These are phyloP conservation scores for Botrytis squamosa DNA, from an alignment of 2,329 filamentous ascomycete genomes.

Conservation along the genomic window DNA sequence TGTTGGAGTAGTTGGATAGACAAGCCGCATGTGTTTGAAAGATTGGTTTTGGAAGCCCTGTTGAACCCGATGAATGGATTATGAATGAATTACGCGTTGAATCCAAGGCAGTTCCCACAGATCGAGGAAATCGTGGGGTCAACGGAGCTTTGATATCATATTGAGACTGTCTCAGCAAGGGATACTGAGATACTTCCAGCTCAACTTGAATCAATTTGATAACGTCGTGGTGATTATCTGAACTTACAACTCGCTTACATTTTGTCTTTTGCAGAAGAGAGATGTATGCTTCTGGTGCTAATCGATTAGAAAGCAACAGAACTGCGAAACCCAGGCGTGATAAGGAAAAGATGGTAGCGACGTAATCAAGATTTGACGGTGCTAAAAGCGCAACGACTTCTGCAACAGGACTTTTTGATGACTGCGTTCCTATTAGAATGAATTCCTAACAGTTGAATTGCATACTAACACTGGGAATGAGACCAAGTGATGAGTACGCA, in stretches of 20 bases:
- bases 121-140: conserved; percentile 23
- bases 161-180: conserved; percentile 26
- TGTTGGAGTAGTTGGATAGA: conserved; percentile 39
- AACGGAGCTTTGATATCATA: conserved; percentile 23
- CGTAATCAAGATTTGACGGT: conserved; percentile 47
- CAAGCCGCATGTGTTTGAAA: conserved; percentile 46
- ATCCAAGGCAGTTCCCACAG: conserved; percentile 15
- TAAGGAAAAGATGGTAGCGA: conserved; percentile 53
- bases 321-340: conserved; percentile 52
- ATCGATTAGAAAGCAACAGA: conserved; percentile 53
- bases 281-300: conserved; percentile 51
- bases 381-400: conserved; percentile 30
- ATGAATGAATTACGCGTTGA: conserved; percentile 31
- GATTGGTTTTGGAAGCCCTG: conserved; percentile 60
- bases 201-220: conserved; percentile 23
- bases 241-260: conserved; percentile 22
- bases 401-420: background rate
- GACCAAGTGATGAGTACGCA: conserved; percentile 28
- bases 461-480: conserved; percentile 26
- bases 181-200: conserved; percentile 31
- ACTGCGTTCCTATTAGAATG: background rate
- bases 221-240: conserved; percentile 22
- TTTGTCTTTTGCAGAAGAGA: conserved; percentile 47
- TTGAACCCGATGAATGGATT: conserved; percentile 47
- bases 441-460: background rate